phyloP scores from a whole-genome alignment of 2,329 filamentous ascomycete genomes.

The Periconia sp. region DNA sequence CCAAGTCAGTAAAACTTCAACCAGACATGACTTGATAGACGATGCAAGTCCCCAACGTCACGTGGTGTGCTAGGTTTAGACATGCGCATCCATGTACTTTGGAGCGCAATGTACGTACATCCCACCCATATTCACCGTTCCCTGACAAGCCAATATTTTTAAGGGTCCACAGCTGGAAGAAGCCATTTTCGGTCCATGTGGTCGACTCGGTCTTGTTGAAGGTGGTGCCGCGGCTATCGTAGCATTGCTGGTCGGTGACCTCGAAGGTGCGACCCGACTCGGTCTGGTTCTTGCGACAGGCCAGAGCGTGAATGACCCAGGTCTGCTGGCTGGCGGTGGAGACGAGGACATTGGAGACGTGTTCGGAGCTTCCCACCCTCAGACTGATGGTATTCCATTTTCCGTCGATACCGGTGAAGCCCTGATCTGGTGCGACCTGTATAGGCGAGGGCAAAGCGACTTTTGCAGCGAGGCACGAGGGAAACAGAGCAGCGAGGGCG shows the following conservation, averaged over 20 bases:
- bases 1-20: too few relatives aligned
- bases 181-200: conserved; percentile 61
- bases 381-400: conserved; percentile 70
- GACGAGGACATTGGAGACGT: conserved; percentile 59
- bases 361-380: conserved; percentile 56
- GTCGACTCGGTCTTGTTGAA: conserved; percentile 58
- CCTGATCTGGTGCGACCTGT: conserved; percentile 38
- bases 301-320: conserved; percentile 59
- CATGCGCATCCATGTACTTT: too few relatives aligned
- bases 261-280: conserved; percentile 37
- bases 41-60: too few relatives aligned
- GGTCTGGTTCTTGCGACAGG: conserved; percentile 25
- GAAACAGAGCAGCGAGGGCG: conserved; percentile 9
- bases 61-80: too few relatives aligned
- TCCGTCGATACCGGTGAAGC: conserved; percentile 42
- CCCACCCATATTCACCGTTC: conserved; percentile 67
- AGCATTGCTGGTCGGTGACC: conserved; percentile 47
- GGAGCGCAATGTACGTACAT: conserved; percentile 22
- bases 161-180: conserved; percentile 62
- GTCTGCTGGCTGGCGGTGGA: conserved; percentile 72
- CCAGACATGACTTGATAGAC: too few relatives aligned
- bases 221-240: conserved; percentile 58
- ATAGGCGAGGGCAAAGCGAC: conserved; percentile 34
- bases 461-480: conserved; percentile 22
- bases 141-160: conserved; percentile 58